Base-by-base conservation (phyloP, 1,284 basidiomycete species). In the Malassezia furfur region DNA sequence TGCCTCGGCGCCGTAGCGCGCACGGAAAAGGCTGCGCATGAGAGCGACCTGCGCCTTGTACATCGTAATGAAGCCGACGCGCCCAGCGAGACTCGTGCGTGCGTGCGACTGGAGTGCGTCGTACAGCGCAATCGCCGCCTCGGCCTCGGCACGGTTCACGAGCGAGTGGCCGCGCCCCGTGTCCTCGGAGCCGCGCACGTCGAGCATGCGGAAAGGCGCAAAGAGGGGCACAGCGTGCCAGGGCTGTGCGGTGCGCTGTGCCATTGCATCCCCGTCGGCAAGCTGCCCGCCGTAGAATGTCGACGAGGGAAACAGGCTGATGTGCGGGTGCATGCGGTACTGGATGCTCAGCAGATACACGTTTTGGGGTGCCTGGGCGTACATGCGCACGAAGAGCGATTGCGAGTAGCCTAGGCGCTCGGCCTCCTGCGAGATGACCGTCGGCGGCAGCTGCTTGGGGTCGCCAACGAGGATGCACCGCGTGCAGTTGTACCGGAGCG, bases 271-370 rank as follows among this genome's bases (percentile, higher is more conserved):
- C 1, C 94, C 94, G 72, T 99, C 90, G 45, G 82, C 78, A 17
- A 99, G 79, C 45, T 82, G 81, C 5, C 84, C 83, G 50, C 85
- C 78, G 75, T 99, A 99, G 77, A 99, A 99, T 1, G 91, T 77
- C 50, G 80, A 81, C 60, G 91, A 96, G 0, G 94, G 94, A 30
- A 98, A 81, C 47, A 79, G 79, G 62, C 89, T 93, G 72, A 99
- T 98, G 57, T 87, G 84, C 1, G 94, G 93, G 75, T 99, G 91
- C 94, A 99, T 99, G 72, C 94, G 93, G 74, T 99, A 99, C 77
- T 98, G 94, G 45, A 98, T 98, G 65, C 88, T 91, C 59, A 99
- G 79, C 5, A 99, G 79, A 76, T 98, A 88, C 45, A 94, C 88
- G 25, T 85, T 83, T 11, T 86, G 82, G 3, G 85, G 84, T 31